Conservation (phyloP, 352 stramenopile genomes). For the Aphanomyces euteiches region DNA sequence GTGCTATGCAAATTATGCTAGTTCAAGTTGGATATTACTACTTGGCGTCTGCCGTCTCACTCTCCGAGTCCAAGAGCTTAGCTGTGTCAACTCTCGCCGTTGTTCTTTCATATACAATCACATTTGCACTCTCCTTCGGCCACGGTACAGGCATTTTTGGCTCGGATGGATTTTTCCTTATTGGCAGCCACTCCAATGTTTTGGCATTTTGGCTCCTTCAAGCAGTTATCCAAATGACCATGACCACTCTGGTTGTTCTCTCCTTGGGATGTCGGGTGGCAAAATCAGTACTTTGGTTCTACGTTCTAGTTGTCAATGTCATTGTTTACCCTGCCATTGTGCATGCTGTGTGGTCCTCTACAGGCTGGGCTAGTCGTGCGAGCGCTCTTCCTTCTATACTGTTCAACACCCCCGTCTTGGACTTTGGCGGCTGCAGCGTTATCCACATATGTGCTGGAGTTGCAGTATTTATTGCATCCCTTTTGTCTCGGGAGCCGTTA, state of each 20-base stretch:
- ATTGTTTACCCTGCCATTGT: constrained; percentile 19
- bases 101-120: constrained; percentile 13
- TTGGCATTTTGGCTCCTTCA: constrained; percentile 22
- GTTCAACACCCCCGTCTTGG: constrained; percentile 3
- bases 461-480: constrained; percentile 9
- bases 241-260: constrained; percentile 3
- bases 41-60: neutral
- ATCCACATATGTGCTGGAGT: constrained; percentile 15
- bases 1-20: constrained; percentile 19
- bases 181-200: neutral
- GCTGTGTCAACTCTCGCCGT: neutral
- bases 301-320: constrained; percentile 9
- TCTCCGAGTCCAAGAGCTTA: neutral
- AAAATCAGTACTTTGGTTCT: neutral
- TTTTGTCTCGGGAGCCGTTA: neutral
- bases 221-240: neutral
- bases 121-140: constrained; percentile 24
- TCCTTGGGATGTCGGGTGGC: neutral
- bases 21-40: constrained; percentile 9
- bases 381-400: neutral
- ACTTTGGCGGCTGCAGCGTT: constrained; percentile 3
- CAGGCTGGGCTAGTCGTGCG: constrained; percentile 1
- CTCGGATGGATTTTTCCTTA: constrained; percentile 10
- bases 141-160: neutral
- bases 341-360: constrained; percentile 22